phyloP scores from a whole-genome alignment of 768 basidiomycete species.

The Solioccasus polychromus region DNA sequence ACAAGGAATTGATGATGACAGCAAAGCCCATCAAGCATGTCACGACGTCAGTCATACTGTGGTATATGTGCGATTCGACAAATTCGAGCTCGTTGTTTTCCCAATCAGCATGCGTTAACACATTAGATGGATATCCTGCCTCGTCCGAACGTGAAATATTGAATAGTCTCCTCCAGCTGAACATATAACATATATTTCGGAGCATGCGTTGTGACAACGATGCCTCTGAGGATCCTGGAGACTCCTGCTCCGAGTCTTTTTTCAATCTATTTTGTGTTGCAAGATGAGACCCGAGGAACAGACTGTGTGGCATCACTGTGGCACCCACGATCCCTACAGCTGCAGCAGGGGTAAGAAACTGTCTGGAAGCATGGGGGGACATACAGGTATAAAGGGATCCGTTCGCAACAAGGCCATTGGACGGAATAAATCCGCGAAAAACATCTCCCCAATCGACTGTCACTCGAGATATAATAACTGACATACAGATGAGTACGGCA shows the following conservation, averaged over 20 bases:
- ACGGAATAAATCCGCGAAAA: constrained; percentile 77
- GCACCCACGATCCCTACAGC: constrained; percentile 77
- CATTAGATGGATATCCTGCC: constrained; percentile 18
- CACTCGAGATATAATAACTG: constrained; percentile 69
- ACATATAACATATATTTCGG: constrained; percentile 4
- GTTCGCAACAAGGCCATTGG: constrained; percentile 53
- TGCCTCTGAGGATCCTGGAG: constrained; percentile 12
- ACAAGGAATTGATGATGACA: constrained; percentile 84
- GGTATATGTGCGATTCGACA: constrained; percentile 60
- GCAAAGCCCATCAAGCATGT: constrained; percentile 78
- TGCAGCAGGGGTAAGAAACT: constrained; percentile 25
- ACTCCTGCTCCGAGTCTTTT: constrained; percentile 18
- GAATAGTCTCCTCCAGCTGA: constrained; percentile 21
- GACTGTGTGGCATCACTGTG: constrained; percentile 90
- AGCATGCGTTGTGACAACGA: constrained; percentile 21
- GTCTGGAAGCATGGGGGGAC: constrained; percentile 20
- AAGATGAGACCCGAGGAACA: constrained; percentile 86
- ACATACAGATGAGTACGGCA: constrained; percentile 75
- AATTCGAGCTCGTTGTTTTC: constrained; percentile 57
- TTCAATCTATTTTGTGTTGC: constrained; percentile 77
- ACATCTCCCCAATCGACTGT: constrained; percentile 68
- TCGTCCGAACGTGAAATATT: constrained; percentile 22
- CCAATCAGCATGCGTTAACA: constrained; percentile 49
- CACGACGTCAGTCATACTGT: constrained; percentile 65
- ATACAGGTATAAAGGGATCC: constrained; percentile 65